Conservation (phyloP, 2,329 filamentous ascomycete genomes). For the Cercospora sp. region DNA sequence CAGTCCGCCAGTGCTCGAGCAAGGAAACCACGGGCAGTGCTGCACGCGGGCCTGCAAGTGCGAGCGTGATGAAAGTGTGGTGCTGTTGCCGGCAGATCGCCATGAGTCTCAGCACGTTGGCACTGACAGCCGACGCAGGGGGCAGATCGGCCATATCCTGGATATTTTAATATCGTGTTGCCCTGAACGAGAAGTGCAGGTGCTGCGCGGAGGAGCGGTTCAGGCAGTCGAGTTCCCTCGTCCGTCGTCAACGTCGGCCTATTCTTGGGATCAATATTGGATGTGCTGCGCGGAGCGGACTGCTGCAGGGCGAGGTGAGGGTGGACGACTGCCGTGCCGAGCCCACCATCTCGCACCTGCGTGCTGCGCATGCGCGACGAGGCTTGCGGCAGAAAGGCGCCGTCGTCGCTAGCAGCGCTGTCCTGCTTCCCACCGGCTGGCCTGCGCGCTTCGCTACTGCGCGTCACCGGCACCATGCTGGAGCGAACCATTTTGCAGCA, state of each 20-base stretch:
- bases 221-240: not conserved
- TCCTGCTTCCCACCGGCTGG: not conserved
- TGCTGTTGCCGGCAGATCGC: constrained; percentile 16
- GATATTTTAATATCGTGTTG: not conserved
- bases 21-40: constrained; percentile 16
- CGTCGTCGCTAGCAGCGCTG: not conserved
- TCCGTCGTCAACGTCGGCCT: not conserved
- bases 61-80: constrained; percentile 10
- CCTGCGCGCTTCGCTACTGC: constrained; percentile 8
- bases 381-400: constrained; percentile 10
- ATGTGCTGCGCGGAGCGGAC: not conserved
- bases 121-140: constrained; percentile 10
- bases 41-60: constrained; percentile 14
- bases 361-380: not conserved
- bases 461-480: not conserved
- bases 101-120: constrained; percentile 12
- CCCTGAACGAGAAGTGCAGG: not conserved
- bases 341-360: not conserved
- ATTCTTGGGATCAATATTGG: not conserved
- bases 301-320: constrained; percentile 3
- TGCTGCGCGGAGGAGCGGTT: not conserved
- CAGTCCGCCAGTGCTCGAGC: not conserved
- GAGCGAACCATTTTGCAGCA: not conserved
- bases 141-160: not conserved
- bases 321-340: not conserved